Base-by-base conservation (phyloP, 2,329 filamentous ascomycete genomes). In the Pyricularia pennisetigena region DNA sequence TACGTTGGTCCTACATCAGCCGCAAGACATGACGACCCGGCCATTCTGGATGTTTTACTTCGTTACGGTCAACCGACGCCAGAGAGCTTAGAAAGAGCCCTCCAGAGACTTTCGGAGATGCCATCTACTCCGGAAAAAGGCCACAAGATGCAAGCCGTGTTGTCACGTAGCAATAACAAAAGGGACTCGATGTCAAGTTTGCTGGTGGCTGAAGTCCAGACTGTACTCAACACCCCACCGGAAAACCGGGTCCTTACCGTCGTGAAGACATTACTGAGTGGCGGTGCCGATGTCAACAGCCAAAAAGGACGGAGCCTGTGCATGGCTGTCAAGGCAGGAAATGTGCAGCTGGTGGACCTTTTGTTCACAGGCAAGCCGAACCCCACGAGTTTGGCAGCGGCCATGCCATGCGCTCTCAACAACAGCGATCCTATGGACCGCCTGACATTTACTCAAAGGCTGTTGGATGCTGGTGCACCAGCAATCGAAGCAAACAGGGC, bases 251-350 rank as follows among this genome's bases (percentile, higher is more conserved):
- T 79, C 1, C 74, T 84, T 5, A 76, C 80, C 2, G 79, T 82
- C 0, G 69, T 87, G 41, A 79, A 80, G 68, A 75, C 79, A 0
- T 78, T 88, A 0, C 73, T 88, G 1, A 77, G 79, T 1, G 78
- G 81, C 0, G 84, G 85, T 0, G 86, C 85, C 2, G 82, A 87
- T 64, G 77, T 86, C n/a, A 86, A 88, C 70, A 78, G 79, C 1
- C 79, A 81, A 68, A 82, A 85, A 29, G 84, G 81, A 0, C 80
- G 82, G 1, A 80, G 85, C 0, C 74, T 88, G 0, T 82, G 83
- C 67, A 77, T 78, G 67, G 84, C 85, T 4, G 80, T 88, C 2
- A 79, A 79, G 23, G 79, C 79, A 0, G 79, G 80, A 16, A 78
- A 82, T 63, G 74, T 77, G 0, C 77, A 78, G 4, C 74, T 87